Evolutionary conservation across 2,329 filamentous ascomycete species (phyloP).

Genomic region (Trichoderma semiorbis): DNA sequence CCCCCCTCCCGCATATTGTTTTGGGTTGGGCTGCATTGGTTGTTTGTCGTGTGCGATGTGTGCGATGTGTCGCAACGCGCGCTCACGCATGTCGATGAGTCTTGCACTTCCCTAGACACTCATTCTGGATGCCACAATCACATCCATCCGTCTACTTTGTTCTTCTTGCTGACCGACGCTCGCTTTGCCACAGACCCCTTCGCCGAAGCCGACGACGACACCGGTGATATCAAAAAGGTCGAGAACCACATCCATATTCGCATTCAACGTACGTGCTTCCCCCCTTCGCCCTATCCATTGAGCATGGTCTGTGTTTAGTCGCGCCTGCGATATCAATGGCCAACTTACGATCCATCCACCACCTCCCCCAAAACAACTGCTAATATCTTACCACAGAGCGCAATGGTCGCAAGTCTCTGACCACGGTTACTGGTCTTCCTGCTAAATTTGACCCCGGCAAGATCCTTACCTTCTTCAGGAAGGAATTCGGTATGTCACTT

Average conservation of each 20-base stretch:
- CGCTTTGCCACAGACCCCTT: slow-evolving; percentile 75
- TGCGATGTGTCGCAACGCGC: not conserved
- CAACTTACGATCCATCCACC: not conserved
- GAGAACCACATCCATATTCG: slow-evolving; percentile 99
- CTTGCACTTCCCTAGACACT: not conserved
- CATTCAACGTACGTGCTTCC: slow-evolving; percentile 77
- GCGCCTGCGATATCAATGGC: slow-evolving; percentile 11
- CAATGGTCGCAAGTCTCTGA: slow-evolving; percentile 99
- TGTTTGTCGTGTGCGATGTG: not conserved
- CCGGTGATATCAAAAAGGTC: slow-evolving; percentile 89
- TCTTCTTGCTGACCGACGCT: not conserved
- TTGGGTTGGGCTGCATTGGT: no score
- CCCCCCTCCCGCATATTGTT: not conserved
- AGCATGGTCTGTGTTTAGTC: slow-evolving; percentile 2
- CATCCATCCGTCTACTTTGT: not conserved
- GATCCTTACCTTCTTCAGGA: slow-evolving; percentile 99
- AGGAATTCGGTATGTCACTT: slow-evolving; percentile 77
- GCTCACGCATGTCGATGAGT: not conserved
- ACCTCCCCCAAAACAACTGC: slow-evolving; percentile 21
- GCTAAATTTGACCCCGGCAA: slow-evolving; percentile 99
- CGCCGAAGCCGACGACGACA: slow-evolving; percentile 99
- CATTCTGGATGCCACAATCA: not conserved
- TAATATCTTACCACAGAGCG: slow-evolving; percentile 66
- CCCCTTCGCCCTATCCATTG: not conserved
- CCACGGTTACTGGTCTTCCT: slow-evolving; percentile 96